A percentile compares a stretch with the other conserved stretches of the same genome.
These are phyloP conservation scores for Striga hermonthica DNA, from an alignment of 305 asterid genomes.

Conservation along the genomic window DNA sequence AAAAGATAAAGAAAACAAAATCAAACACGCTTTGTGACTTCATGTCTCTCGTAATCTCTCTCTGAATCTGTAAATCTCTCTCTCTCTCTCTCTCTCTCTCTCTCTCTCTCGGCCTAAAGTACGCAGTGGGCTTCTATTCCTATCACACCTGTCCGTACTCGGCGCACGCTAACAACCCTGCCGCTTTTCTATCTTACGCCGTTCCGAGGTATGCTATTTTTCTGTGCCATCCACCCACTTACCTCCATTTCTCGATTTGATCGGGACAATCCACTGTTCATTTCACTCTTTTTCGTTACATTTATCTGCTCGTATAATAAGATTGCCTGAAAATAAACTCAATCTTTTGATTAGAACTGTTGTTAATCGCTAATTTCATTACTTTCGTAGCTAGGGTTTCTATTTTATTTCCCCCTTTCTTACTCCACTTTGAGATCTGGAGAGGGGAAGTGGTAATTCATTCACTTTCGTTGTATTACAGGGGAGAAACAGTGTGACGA, in stretches of 20 bases:
- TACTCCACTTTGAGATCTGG: constrained; percentile 42
- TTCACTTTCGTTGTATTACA: constrained; percentile 28
- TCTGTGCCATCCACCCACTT: constrained; percentile 20
- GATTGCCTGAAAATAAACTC: constrained; percentile 1
- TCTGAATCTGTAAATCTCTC: constrained; percentile 36
- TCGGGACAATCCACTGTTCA: constrained; percentile 26
- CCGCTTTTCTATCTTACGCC: constrained; percentile 36
- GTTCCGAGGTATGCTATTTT: constrained; percentile 31
- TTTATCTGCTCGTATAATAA: constrained; percentile 12
- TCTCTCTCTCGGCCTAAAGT: constrained; percentile 33
- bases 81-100: constrained; percentile 3
- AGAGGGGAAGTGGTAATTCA: constrained; percentile 27
- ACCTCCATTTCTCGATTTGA: constrained; percentile 25
- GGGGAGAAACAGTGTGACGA: constrained; percentile 32
- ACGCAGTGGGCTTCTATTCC: constrained; percentile 43
- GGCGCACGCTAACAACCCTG: constrained; percentile 40
- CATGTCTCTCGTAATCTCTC: constrained; percentile 27
- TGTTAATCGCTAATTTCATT: not conserved
- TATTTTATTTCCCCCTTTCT: not conserved
- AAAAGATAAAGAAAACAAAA: constrained; percentile 14
- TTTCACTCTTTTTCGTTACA: constrained; percentile 4
- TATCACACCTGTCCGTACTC: constrained; percentile 26
- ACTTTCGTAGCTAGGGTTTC: constrained; percentile 32
- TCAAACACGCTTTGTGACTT: not conserved
- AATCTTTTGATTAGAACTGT: not conserved